Percentiles rank a stretch among this genome's conserved stretches.
phyloP scores from a whole-genome alignment of 352 stramenopile genomes.

The Phytopythium mirpurense region DNA sequence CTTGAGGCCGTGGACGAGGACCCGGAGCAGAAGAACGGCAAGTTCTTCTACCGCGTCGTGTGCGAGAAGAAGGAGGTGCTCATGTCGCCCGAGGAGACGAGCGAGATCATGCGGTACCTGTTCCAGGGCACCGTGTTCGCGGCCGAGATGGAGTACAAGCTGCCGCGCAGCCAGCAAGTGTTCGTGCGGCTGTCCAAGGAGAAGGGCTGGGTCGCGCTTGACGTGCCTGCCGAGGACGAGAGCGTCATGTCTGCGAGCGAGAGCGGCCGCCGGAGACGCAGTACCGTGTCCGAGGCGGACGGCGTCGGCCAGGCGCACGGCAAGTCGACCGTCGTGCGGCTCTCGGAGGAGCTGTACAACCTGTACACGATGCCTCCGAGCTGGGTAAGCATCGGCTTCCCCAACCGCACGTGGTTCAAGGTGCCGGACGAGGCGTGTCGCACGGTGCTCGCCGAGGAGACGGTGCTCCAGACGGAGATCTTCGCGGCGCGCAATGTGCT shows the following conservation, averaged over 20 bases:
- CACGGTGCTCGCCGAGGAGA: slow-evolving; percentile 67
- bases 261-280: slow-evolving; percentile 2
- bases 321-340: slow-evolving; percentile 42
- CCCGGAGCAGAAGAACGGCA: slow-evolving; percentile 73
- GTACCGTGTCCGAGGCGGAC: slow-evolving; percentile 5
- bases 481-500: slow-evolving; percentile 70
- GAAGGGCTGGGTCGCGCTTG: slow-evolving; percentile 70
- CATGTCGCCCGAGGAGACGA: slow-evolving; percentile 61
- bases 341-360: slow-evolving; percentile 76
- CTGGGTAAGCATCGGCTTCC: slow-evolving; percentile 75
- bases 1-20: slow-evolving; percentile 69
- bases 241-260: neutral
- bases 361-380: slow-evolving; percentile 69
- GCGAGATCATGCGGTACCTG: slow-evolving; percentile 57
- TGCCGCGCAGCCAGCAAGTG: slow-evolving; percentile 63
- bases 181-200: slow-evolving; percentile 74
- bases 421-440: slow-evolving; percentile 64
- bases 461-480: slow-evolving; percentile 64
- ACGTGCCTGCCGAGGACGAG: slow-evolving; percentile 12
- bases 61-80: slow-evolving; percentile 68
- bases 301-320: neutral
- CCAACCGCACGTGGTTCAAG: slow-evolving; percentile 81
- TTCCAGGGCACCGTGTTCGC: slow-evolving; percentile 68
- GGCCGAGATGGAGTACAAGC: slow-evolving; percentile 78
- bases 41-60: slow-evolving; percentile 78